Evolutionary conservation across 2,329 filamentous ascomycete species (phyloP), one percentile per base, ranked within the genome.

Genomic region (Fragosphaeria purpurea): DNA sequence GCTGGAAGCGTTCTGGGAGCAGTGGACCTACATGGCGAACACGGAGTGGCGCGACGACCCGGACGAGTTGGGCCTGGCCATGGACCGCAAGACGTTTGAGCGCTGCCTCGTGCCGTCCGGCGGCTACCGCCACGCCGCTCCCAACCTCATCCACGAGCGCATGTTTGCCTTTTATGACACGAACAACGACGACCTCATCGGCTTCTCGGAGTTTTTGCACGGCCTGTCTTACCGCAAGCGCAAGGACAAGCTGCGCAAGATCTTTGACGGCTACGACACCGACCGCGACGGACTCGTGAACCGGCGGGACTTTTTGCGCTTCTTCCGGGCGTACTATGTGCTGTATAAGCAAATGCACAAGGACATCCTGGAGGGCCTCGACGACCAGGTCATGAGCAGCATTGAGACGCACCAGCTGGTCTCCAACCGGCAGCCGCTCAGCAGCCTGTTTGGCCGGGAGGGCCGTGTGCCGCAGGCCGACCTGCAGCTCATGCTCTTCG

Each of bases 111-210:
- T 94, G 7, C 88, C 88, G 4, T 86, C 86, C n/a, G 86, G 85
- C 11, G 85, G 85, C n/a, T 79, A 82, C 52, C 79, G 84, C 35
- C 83, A 88, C 50, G 81, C 85, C 9, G 77, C 85, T 1, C 88
- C 91, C 1, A 96, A 94, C 63, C 78, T 95, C 11, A 87, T 98
- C 53, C 93, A 95, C 62, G 91, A 98, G 64, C 85, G 93, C 58
- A 93, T 96, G 79, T 98, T 97, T 67, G 81, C 86, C 47, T 96
- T 96, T 65, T 98, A 96, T 65, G 93, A 98, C 66, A 86, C 83
- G 35, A 91, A 97, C 64, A 77, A 81, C 41, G 88, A 98, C 62
- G 86, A 86, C 30, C 72, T 95, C 7, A 96, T 98, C 59, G 86
- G 87, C 7, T 97, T 98, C 58, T 78, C 88, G 46, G 93, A 98